Evolutionary conservation across 2,329 filamentous ascomycete genomes (phyloP).

Genomic region (Intubia oerlemansii): DNA sequence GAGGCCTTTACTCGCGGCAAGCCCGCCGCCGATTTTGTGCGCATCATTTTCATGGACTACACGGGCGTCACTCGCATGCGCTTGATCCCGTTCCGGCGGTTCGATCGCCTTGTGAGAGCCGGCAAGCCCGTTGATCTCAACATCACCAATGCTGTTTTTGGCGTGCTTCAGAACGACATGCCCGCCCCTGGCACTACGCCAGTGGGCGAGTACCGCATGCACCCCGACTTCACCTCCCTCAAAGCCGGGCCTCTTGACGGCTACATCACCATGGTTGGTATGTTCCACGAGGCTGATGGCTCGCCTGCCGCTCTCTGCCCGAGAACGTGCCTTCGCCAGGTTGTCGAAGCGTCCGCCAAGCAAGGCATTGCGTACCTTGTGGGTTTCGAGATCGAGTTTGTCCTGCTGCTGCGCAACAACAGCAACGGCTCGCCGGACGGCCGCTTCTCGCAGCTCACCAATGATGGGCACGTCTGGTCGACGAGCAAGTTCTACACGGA

Average conservation of each 20-base stretch:
- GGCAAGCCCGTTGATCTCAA: slow-evolving; percentile 26
- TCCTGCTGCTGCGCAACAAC: slow-evolving; percentile 35
- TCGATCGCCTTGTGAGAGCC: slow-evolving; percentile 24
- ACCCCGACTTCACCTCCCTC: slow-evolving; percentile 44
- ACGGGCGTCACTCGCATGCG: slow-evolving; percentile 47
- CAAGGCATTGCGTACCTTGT: slow-evolving; percentile 38
- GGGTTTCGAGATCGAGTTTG: slow-evolving; percentile 68
- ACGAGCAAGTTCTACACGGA: slow-evolving; percentile 41
- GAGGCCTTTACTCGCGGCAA: slow-evolving; percentile 23
- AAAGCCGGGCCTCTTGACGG: slow-evolving; percentile 32
- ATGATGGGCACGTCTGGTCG: slow-evolving; percentile 49
- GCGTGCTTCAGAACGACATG: slow-evolving; percentile 46
- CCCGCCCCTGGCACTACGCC: slow-evolving; percentile 29
- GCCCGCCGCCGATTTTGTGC: slow-evolving; percentile 38
- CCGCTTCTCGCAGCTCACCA: slow-evolving; percentile 22
- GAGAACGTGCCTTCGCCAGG: slow-evolving; percentile 34
- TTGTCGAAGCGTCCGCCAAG: slow-evolving; percentile 27
- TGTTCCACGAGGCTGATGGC: slow-evolving; percentile 38
- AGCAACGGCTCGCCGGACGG: slow-evolving; percentile 4
- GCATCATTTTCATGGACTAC: slow-evolving; percentile 60
- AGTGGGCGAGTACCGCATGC: slow-evolving; percentile 43
- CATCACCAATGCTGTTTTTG: slow-evolving; percentile 41
- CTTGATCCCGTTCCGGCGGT: slow-evolving; percentile 41
- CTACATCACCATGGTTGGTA: slow-evolving; percentile 44
- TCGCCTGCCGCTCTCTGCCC: slow-evolving; percentile 36